phyloP scores from a whole-genome alignment of 208 protist genomes.

The Trypanosoma theileri region DNA sequence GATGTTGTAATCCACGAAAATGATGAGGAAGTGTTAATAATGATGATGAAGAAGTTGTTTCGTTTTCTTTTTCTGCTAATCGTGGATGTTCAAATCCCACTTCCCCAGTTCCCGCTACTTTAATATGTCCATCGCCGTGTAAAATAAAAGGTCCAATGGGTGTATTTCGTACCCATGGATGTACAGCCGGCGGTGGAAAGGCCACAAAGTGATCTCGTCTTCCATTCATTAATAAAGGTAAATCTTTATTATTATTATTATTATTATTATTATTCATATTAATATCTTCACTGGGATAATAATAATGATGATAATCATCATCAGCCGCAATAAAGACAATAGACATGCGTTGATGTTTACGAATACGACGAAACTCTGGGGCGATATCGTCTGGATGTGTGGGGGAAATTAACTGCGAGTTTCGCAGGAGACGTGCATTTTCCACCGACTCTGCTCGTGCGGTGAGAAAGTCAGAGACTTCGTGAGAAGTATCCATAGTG shows the following conservation, averaged over 20 bases:
- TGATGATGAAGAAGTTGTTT: conserved; percentile 32
- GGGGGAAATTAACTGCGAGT: conserved; percentile 64
- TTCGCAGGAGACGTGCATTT: conserved; percentile 36
- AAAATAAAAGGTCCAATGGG: conserved; percentile 72
- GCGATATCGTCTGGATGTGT: conserved; percentile 61
- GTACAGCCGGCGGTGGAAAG: conserved; percentile 49
- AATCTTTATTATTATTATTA: too few species aligned
- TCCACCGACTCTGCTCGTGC: conserved; percentile 54
- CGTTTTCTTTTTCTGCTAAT: background rate
- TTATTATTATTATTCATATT: too few species aligned
- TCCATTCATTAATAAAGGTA: too few species aligned
- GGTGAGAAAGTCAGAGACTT: conserved; percentile 64
- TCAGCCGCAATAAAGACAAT: conserved; percentile 49
- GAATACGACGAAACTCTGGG: conserved; percentile 67
- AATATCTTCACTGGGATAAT: too few species aligned
- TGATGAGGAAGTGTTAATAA: conserved; percentile 31
- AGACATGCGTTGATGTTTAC: conserved; percentile 40
- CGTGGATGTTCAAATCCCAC: conserved; percentile 73
- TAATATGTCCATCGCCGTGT: conserved; percentile 82
- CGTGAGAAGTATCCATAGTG: background rate
- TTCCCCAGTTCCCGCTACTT: conserved; percentile 69
- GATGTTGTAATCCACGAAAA: conserved; percentile 76
- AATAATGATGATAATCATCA: conserved; percentile 41
- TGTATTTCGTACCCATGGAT: conserved; percentile 82
- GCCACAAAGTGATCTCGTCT: conserved; percentile 54